Percentiles rank a stretch among this genome's conserved stretches.
phyloP scores from a whole-genome alignment of 2,329 filamentous ascomycete genomes.

The Dothiorella sarmentorum region DNA sequence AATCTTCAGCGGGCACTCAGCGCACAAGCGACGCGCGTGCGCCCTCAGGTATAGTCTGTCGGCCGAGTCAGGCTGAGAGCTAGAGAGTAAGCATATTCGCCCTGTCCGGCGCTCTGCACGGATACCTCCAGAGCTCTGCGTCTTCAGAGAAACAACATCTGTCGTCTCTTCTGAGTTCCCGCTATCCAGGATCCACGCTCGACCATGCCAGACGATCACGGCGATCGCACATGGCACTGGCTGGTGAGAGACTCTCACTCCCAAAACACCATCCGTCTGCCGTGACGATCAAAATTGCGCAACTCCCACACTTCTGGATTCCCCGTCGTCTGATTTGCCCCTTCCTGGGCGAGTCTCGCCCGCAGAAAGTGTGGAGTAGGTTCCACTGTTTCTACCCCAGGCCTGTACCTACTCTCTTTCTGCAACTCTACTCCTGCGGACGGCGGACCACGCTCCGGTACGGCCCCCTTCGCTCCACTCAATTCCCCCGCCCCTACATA shows the following conservation, averaged over 20 bases:
- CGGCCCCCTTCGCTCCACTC: background rate
- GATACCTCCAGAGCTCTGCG: background rate
- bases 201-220: background rate
- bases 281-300: background rate
- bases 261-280: background rate
- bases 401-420: background rate
- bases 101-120: background rate
- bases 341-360: background rate
- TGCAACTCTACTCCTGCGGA: background rate
- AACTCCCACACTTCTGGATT: background rate
- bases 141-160: no score
- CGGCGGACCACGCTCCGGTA: background rate
- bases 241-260: background rate
- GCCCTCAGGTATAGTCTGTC: no score
- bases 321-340: background rate
- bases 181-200: background rate
- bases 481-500: background rate
- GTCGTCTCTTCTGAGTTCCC: constrained; percentile 1
- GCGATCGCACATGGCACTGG: background rate
- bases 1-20: no score
- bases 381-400: constrained; percentile 4
- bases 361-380: background rate
- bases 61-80: no score
- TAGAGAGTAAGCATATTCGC: background rate
- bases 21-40: no score